These are phyloP conservation scores for Tetraselmis striata DNA, from an alignment of 139 green algal species.

Conservation along the genomic window DNA sequence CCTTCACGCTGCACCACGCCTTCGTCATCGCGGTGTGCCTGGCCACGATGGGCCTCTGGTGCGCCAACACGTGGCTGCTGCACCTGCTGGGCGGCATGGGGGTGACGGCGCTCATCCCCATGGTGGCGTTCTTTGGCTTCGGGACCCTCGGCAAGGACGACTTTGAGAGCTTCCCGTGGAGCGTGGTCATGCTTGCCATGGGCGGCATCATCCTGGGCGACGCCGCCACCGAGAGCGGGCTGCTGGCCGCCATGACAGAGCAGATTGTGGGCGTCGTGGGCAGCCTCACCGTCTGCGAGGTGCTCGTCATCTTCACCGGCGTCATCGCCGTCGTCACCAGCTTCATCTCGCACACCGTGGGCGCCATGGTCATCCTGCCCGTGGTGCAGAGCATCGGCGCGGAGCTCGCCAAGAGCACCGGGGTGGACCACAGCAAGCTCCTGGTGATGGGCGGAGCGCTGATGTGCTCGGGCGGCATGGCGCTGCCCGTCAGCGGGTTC, in stretches of 20 bases:
- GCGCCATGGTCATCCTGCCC: constrained; percentile 72
- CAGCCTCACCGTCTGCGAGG: constrained; percentile 16
- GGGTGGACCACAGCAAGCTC: constrained; percentile 44
- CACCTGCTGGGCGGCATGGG: constrained; percentile 57
- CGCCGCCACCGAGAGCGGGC: constrained; percentile 28
- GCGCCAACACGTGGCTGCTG: constrained; percentile 45
- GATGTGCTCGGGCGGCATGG: constrained; percentile 73
- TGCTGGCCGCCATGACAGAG: constrained; percentile 37
- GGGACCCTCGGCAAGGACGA: constrained; percentile 66
- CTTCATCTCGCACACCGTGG: constrained; percentile 67
- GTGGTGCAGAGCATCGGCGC: constrained; percentile 61
- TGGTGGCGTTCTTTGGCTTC: constrained; percentile 68
- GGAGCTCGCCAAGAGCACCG: constrained; percentile 26
- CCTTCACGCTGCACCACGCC: constrained; percentile 27
- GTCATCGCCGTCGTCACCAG: constrained; percentile 56
- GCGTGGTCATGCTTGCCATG: constrained; percentile 77
- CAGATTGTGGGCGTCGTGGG: constrained; percentile 1
- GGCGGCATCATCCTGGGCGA: constrained; percentile 58
- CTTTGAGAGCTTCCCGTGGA: constrained; percentile 71
- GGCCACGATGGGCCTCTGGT: constrained; percentile 59
- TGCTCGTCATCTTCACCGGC: constrained; percentile 48
- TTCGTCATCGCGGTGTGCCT: constrained; percentile 52
- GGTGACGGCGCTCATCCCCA: constrained; percentile 59
- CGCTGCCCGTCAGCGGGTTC: constrained; percentile 62
- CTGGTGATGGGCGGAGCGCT: constrained; percentile 64